Percentiles rank a stretch among this genome's conserved stretches.
Evolutionary conservation across 352 stramenopile genomes (phyloP).

Genomic region (Globisporangium middletonii): DNA sequence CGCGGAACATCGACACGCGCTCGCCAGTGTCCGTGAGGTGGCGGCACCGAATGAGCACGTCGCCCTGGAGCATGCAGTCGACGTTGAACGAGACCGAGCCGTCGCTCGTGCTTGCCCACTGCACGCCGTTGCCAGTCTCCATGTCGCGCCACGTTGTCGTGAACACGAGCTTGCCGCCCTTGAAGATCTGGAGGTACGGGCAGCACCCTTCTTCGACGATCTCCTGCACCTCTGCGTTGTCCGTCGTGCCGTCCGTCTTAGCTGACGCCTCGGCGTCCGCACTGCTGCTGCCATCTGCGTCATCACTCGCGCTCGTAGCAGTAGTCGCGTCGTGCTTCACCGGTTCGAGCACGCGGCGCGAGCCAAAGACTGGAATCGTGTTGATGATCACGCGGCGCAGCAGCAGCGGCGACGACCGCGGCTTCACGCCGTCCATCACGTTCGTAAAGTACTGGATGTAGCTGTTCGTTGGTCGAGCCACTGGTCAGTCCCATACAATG

Average conservation of each 20-base stretch:
- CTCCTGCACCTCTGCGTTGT: conserved; percentile 48
- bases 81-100: conserved; percentile 92
- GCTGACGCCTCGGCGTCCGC: conserved; percentile 18
- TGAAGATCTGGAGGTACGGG: conserved; percentile 98
- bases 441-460: conserved; percentile 98
- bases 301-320: conserved; percentile 17
- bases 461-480: conserved; percentile 14
- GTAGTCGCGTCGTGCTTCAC: conserved; percentile 30
- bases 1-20: conserved; percentile 96
- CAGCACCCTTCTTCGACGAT: conserved; percentile 89
- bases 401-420: conserved; percentile 90
- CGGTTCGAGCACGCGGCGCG: conserved; percentile 49
- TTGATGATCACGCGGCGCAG: conserved; percentile 97
- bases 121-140: conserved; percentile 82
- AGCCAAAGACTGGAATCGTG: conserved; percentile 85
- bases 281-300: neutral
- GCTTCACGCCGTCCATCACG: conserved; percentile 95
- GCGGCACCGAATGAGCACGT: conserved; percentile 95
- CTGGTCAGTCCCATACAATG: neutral
- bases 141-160: conserved; percentile 90
- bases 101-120: conserved; percentile 87
- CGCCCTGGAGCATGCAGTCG: conserved; percentile 95
- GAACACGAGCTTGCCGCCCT: conserved; percentile 94
- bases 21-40: conserved; percentile 89
- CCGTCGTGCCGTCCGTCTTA: neutral